Conservation (phyloP, 2,329 filamentous ascomycete species). For the Cyanodermella asteris region DNA sequence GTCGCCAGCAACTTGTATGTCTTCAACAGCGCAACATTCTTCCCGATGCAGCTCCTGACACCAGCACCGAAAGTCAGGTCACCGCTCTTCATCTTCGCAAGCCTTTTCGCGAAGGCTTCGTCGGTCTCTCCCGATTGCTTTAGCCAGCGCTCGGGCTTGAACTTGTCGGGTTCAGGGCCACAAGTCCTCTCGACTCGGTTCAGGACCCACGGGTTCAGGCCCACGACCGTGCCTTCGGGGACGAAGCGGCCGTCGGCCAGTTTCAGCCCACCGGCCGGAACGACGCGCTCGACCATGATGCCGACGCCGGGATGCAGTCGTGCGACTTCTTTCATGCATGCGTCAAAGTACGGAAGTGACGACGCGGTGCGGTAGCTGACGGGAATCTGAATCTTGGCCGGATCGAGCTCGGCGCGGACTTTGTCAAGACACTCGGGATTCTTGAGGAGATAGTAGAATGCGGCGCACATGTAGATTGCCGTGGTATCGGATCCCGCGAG, state of each 20-base stretch:
- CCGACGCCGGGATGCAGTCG: background rate
- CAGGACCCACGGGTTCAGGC: no score
- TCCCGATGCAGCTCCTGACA: background rate
- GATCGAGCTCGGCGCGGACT: slow-evolving; percentile 43
- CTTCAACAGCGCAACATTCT: background rate
- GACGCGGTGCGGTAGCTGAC: no score
- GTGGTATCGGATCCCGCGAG: slow-evolving; percentile 1
- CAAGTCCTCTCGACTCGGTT: no score
- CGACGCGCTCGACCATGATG: background rate
- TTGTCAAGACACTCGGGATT: slow-evolving; percentile 32
- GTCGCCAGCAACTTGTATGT: no score
- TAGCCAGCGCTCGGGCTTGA: background rate
- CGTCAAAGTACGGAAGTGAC: background rate
- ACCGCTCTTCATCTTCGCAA: no score
- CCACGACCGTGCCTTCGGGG: slow-evolving; percentile 4
- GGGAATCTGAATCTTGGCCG: no score
- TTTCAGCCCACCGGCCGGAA: no score
- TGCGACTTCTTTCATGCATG: background rate
- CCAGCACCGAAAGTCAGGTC: slow-evolving; percentile 2
- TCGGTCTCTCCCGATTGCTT: no score
- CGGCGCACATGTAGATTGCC: background rate
- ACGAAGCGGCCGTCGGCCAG: slow-evolving; percentile 2
- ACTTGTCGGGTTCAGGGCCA: slow-evolving; percentile 2
- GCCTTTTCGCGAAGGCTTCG: no score
- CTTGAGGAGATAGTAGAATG: slow-evolving; percentile 50